phyloP scores from a whole-genome alignment of 1,284 basidiomycete species.

The Phellopilus nigrolimitatus region DNA sequence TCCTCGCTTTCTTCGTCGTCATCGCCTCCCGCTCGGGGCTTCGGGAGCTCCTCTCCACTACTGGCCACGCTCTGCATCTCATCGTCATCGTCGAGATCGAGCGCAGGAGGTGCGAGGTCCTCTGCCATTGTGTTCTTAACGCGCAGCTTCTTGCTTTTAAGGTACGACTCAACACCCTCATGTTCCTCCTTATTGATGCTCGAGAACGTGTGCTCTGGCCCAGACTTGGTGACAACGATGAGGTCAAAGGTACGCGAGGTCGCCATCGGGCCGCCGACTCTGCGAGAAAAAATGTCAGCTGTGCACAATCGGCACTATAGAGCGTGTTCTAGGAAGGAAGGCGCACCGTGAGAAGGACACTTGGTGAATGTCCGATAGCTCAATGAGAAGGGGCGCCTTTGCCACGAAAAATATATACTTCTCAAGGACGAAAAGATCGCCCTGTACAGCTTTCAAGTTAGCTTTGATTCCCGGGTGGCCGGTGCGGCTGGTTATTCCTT shows the following conservation, averaged over 20 bases:
- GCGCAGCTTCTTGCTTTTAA: conserved; percentile 87
- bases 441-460: conserved; percentile 96
- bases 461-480: conserved; percentile 88
- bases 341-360: conserved; percentile 83
- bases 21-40: conserved; percentile 46
- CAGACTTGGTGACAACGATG: conserved; percentile 79
- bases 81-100: conserved; percentile 74
- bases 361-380: conserved; percentile 88
- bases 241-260: conserved; percentile 95
- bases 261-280: conserved; percentile 85
- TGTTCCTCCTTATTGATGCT: conserved; percentile 97
- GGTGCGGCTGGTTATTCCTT: conserved; percentile 46
- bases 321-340: background rate
- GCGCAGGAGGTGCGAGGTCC: conserved; percentile 67
- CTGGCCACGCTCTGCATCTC: conserved; percentile 79
- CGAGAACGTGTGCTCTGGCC: conserved; percentile 85
- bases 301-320: background rate
- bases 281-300: conserved; percentile 21
- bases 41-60: conserved; percentile 59
- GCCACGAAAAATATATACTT: conserved; percentile 98
- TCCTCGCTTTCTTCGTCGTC: conserved; percentile 82
- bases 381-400: conserved; percentile 90
- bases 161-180: conserved; percentile 78
- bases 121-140: conserved; percentile 98
- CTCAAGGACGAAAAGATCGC: conserved; percentile 96